Percentiles rank a stretch among this genome's conserved stretches.
Conservation (phyloP, 148 eudicot species). For the Chenopodium quinoa region DNA sequence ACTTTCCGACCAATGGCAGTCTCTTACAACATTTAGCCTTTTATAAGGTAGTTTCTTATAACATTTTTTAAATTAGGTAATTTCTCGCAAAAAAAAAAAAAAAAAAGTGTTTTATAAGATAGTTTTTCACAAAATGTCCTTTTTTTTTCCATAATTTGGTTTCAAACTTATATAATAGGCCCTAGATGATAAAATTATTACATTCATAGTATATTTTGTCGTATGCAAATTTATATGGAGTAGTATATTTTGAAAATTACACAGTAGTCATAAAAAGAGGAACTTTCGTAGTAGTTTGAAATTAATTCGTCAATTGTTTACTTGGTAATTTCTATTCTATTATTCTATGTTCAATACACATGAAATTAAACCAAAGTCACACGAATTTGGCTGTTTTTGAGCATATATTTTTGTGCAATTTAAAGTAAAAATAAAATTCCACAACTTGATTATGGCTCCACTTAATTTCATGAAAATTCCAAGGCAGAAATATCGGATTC, state of each 20-base stretch:
- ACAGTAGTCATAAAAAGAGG: not conserved
- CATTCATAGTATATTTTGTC: not conserved
- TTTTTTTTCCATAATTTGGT: no score
- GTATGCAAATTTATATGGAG: no score
- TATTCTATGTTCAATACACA: not conserved
- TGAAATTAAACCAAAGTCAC: not conserved
- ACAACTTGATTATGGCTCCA: not conserved
- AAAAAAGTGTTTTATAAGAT: no score
- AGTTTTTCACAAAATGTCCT: no score
- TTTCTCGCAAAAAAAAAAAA: no score
- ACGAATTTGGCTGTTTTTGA: not conserved
- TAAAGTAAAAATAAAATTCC: not conserved
- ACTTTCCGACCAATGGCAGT: no score
- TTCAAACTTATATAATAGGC: no score
- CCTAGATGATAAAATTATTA: no score
- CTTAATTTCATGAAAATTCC: not conserved
- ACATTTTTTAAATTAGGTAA: no score
- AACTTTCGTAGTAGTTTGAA: not conserved
- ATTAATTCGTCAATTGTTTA: not conserved
- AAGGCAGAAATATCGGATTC: not conserved
- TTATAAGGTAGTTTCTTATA: no score
- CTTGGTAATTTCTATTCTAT: not conserved
- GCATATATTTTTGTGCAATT: conserved; percentile 4
- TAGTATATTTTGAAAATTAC: not conserved
- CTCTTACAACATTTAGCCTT: no score